These are phyloP conservation scores for Nothophoma quercina DNA, from an alignment of 2,329 filamentous ascomycete species.

Conservation along the genomic window DNA sequence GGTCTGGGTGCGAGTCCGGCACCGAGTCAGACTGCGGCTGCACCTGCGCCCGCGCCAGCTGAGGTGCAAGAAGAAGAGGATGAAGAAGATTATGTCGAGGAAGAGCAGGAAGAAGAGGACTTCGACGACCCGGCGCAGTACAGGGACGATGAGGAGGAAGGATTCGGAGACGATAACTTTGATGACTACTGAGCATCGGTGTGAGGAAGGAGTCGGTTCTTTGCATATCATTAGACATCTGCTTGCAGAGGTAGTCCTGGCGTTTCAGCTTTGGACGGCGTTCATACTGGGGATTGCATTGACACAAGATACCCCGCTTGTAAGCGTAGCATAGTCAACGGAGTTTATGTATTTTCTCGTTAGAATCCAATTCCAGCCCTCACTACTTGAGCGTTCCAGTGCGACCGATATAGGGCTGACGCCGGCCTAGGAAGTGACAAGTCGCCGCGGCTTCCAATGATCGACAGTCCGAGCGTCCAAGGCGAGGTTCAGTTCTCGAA, in stretches of 20 bases:
- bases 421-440: neutral
- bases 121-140: slow-evolving; percentile 51
- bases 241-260: slow-evolving; percentile 2
- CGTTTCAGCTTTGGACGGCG: slow-evolving; percentile 9
- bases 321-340: slow-evolving; percentile 21
- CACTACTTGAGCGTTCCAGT: neutral
- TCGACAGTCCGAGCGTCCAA: slow-evolving; percentile 14
- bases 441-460: slow-evolving; percentile 12
- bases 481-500: slow-evolving; percentile 11
- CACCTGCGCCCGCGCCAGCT: slow-evolving; percentile 14
- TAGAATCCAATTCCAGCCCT: no score
- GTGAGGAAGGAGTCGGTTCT: neutral
- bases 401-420: slow-evolving; percentile 1
- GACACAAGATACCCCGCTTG: slow-evolving; percentile 24
- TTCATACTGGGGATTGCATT: slow-evolving; percentile 6
- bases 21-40: slow-evolving; percentile 14
- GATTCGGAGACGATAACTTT: slow-evolving; percentile 51
- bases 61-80: slow-evolving; percentile 20
- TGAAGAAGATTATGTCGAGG: slow-evolving; percentile 37
- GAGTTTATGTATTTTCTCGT: slow-evolving; percentile 3
- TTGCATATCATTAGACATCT: neutral
- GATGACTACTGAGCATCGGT: slow-evolving; percentile 28
- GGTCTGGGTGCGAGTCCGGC: slow-evolving; percentile 32
- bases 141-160: slow-evolving; percentile 53
- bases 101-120: slow-evolving; percentile 48